Base-by-base conservation (phyloP, 2,329 filamentous ascomycete genomes). In the Fulvia fulva region DNA sequence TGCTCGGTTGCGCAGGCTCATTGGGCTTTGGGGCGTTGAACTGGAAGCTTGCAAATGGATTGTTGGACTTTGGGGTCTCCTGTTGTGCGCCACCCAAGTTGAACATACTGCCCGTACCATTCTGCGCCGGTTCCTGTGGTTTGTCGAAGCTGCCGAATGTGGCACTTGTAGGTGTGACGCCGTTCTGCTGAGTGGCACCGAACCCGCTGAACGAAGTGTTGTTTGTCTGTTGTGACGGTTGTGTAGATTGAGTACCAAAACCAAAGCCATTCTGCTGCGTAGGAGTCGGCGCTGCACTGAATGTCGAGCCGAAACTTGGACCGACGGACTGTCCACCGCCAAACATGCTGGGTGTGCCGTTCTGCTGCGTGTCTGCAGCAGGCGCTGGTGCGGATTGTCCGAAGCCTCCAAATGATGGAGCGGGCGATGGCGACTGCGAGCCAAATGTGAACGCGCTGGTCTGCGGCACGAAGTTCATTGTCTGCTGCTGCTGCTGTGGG, bases 221-320 rank as follows among this genome's bases (percentile, higher is more conserved):
- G 34, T 53, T 60, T 23, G 26, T 57, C 56, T 58, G 60, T 37
- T 59, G 58, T 41, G 59, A 59, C 21, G 56, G 57, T 34, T 65
- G 63, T 43, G 53, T 59, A 7, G 56, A 55, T 26, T 63, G 63
- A 30, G 53, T 50, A 11, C 26, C 26, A 59, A 63, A 63, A 16
- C 55, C 55, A 53, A 61, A 64, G 52, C 63, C 58, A 51, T 61
- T 65, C 59, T 63, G 60, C 47, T 58, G 61, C 53, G 56, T 54
- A 19, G 51, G 51, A 25, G 58, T 53, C 21, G 54, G 53, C 26
- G 53, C 23, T 26, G 58, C 49, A 26, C 54, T 62, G 37, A 62
- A 60, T 7, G 51, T 59, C 16, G 58, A 53, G 32, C 60, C 55
- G 26, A 64, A 64, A 34, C 53, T 57, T 6, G 60, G 57, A n/a